Conservation (phyloP, 2,329 filamentous ascomycete genomes). For the Emericellopsis cladophorae region DNA sequence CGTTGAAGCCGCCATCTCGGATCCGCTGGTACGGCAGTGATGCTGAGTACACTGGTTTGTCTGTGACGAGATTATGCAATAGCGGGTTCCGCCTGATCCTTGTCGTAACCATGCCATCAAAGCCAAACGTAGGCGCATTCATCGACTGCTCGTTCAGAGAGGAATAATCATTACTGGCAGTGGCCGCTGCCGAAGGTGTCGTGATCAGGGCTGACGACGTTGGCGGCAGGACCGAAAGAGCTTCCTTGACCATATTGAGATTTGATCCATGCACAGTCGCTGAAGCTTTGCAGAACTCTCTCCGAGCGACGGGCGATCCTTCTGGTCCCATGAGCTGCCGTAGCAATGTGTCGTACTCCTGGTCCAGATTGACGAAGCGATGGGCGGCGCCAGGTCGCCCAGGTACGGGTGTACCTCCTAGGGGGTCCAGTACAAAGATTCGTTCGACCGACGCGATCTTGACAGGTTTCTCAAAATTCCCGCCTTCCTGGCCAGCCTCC, state of each 20-base stretch:
- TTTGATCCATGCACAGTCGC: slow-evolving; percentile 50
- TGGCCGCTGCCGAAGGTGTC: slow-evolving; percentile 69
- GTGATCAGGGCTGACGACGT: slow-evolving; percentile 83
- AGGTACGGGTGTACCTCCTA: slow-evolving; percentile 70
- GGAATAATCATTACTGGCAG: not conserved
- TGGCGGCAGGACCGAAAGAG: slow-evolving; percentile 65
- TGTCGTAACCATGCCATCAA: slow-evolving; percentile 39
- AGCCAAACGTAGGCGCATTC: slow-evolving; percentile 19
- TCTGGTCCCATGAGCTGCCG: slow-evolving; percentile 37
- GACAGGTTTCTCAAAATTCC: slow-evolving; percentile 24
- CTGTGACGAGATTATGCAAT: slow-evolving; percentile 90
- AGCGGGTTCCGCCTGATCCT: slow-evolving; percentile 61
- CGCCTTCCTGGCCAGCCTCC: not conserved
- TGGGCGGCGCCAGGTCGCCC: slow-evolving; percentile 21
- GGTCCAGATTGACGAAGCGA: slow-evolving; percentile 79
- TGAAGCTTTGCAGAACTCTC: slow-evolving; percentile 12
- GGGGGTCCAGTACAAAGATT: slow-evolving; percentile 75
- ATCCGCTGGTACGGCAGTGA: slow-evolving; percentile 69
- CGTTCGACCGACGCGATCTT: slow-evolving; percentile 60
- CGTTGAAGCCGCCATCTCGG: slow-evolving; percentile 19
- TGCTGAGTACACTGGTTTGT: slow-evolving; percentile 85
- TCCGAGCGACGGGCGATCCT: slow-evolving; percentile 15
- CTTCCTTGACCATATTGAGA: slow-evolving; percentile 55
- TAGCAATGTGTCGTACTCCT: slow-evolving; percentile 65
- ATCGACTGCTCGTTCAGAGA: slow-evolving; percentile 17